Evolutionary conservation across 2,329 filamentous ascomycete species (phyloP).

Genomic region (Aspergillus alliaceus): DNA sequence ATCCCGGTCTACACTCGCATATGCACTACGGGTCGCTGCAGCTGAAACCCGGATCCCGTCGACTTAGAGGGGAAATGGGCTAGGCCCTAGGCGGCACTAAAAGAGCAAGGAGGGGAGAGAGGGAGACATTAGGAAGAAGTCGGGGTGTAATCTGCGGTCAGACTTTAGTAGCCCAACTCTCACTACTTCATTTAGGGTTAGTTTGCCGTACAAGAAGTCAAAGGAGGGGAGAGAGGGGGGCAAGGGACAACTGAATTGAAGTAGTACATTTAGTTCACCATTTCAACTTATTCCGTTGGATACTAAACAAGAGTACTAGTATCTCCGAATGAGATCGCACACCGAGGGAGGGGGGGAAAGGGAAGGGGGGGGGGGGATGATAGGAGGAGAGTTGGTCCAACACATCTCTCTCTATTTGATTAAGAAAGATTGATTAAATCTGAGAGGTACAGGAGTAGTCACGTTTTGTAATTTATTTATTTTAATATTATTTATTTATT

Average conservation of each 20-base stretch:
- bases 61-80: constrained; percentile 3
- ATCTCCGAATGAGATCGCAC: neutral
- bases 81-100: constrained; percentile 1
- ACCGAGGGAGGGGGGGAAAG: neutral
- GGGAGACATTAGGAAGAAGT: too few relatives aligned
- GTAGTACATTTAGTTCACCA: neutral
- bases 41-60: constrained; percentile 20
- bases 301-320: neutral
- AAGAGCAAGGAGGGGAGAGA: constrained; percentile 3
- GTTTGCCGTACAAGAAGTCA: too few relatives aligned
- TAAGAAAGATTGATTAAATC: constrained; percentile 51
- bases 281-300: neutral
- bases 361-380: neutral
- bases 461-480: too few relatives aligned
- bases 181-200: too few relatives aligned
- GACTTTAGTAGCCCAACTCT: neutral
- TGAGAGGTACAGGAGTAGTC: too few relatives aligned
- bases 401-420: constrained; percentile 59
- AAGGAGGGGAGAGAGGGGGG: neutral
- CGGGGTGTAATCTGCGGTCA: constrained; percentile 5
- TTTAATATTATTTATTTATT: neutral
- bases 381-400: constrained; percentile 32
- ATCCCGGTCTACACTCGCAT: constrained; percentile 18
- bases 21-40: constrained; percentile 26
- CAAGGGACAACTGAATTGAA: neutral